phyloP scores from a whole-genome alignment of 306 rosid genomes.

The Hippophae gyantsensis region DNA sequence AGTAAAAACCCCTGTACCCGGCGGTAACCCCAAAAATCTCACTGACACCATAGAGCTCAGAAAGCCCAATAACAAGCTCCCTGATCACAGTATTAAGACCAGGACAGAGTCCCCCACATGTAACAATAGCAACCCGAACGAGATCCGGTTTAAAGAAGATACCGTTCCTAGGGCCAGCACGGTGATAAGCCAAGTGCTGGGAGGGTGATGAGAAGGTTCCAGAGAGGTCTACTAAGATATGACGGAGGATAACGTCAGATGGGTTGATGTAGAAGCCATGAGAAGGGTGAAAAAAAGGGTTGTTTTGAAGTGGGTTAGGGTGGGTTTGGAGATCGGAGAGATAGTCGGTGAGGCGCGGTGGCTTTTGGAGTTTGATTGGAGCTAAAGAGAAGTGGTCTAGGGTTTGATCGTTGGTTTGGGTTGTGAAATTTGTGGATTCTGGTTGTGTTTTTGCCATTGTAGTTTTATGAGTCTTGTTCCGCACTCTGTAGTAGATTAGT shows the following conservation, averaged over 20 bases:
- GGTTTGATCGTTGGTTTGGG: neutral
- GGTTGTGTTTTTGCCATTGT: conserved; percentile 7
- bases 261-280: conserved; percentile 31
- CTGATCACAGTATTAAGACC: conserved; percentile 76
- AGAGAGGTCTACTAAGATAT: conserved; percentile 31
- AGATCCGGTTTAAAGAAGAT: conserved; percentile 22
- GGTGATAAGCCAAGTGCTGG: conserved; percentile 16
- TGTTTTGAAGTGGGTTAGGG: conserved; percentile 28
- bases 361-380: conserved; percentile 13
- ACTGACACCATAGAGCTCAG: conserved; percentile 72
- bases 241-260: conserved; percentile 38
- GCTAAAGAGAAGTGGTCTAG: neutral
- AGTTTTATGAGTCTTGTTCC: neutral
- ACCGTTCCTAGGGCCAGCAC: conserved; percentile 38
- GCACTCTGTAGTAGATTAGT: neutral
- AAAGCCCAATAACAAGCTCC: conserved; percentile 58
- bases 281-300: conserved; percentile 30
- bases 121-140: conserved; percentile 50
- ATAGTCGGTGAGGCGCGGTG: conserved; percentile 25
- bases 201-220: conserved; percentile 7
- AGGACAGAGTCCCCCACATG: conserved; percentile 66
- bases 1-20: conserved; percentile 73
- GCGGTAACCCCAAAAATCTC: conserved; percentile 52
- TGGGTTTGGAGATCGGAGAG: conserved; percentile 16
- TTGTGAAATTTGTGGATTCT: neutral